phyloP scores from a whole-genome alignment of 2,329 filamentous ascomycete genomes.

The Pseudocercospora fuligena region DNA sequence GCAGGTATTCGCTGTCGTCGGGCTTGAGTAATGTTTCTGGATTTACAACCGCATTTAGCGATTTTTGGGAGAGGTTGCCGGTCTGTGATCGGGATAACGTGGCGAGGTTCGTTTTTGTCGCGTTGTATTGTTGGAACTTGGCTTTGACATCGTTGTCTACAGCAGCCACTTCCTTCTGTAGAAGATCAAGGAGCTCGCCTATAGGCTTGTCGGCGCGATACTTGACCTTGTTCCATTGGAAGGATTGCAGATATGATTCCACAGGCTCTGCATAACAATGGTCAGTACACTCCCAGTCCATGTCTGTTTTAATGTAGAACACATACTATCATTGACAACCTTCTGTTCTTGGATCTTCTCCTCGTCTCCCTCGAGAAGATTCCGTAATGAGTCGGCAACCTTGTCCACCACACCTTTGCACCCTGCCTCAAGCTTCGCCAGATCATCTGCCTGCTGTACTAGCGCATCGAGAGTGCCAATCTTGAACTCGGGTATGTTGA shows the following conservation, averaged over 20 bases:
- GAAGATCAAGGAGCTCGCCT: slow-evolving; percentile 79
- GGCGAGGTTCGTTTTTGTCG: slow-evolving; percentile 82
- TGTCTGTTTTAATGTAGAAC: neutral
- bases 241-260: slow-evolving; percentile 86
- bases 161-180: slow-evolving; percentile 90
- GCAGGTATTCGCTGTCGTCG: slow-evolving; percentile 87
- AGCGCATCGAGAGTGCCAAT: slow-evolving; percentile 94
- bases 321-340: slow-evolving; percentile 89
- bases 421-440: slow-evolving; percentile 80
- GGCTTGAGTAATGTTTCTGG: slow-evolving; percentile 74
- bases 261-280: slow-evolving; percentile 72
- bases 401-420: slow-evolving; percentile 86
- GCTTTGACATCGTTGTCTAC: slow-evolving; percentile 95
- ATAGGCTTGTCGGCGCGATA: slow-evolving; percentile 93
- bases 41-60: slow-evolving; percentile 85
- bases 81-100: slow-evolving; percentile 85
- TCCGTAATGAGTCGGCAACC: slow-evolving; percentile 82
- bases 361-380: slow-evolving; percentile 82
- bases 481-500: slow-evolving; percentile 92
- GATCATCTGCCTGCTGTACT: slow-evolving; percentile 93
- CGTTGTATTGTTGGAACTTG: slow-evolving; percentile 94
- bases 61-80: slow-evolving; percentile 92
- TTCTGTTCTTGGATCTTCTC: slow-evolving; percentile 84
- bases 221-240: slow-evolving; percentile 97
- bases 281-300: neutral